Evolutionary conservation across 768 basidiomycete genomes (phyloP).

Genomic region (Mycena latifolia): DNA sequence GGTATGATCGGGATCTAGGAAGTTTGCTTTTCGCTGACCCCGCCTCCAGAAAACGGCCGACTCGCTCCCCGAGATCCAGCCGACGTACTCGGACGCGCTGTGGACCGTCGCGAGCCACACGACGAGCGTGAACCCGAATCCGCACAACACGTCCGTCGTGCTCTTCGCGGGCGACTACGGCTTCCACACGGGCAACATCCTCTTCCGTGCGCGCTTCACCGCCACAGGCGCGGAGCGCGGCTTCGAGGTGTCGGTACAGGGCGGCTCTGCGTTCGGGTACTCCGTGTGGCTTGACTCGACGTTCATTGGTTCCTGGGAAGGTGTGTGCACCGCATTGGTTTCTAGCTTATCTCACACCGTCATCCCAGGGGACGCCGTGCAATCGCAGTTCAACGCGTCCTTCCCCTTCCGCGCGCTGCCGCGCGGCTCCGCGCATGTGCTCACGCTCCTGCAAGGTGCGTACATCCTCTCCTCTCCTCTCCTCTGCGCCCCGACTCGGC

Average conservation of each 20-base stretch:
- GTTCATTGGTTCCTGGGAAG: slow-evolving; percentile 62
- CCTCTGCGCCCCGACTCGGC: too few species aligned
- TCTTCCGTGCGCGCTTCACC: slow-evolving; percentile 65
- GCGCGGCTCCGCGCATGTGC: slow-evolving; percentile 51
- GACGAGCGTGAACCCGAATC: slow-evolving; percentile 56
- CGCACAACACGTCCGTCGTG: slow-evolving; percentile 53
- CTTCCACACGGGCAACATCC: slow-evolving; percentile 63
- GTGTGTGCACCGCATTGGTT: not conserved
- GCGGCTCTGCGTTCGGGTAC: slow-evolving; percentile 62
- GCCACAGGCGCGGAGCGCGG: slow-evolving; percentile 60
- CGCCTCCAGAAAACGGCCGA: slow-evolving; percentile 52
- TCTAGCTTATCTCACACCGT: too few species aligned
- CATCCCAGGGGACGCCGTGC: slow-evolving; percentile 46
- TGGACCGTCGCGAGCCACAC: slow-evolving; percentile 60
- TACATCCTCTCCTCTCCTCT: too few species aligned
- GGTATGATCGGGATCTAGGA: slow-evolving; percentile 41
- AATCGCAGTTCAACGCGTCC: slow-evolving; percentile 47
- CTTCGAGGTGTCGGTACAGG: slow-evolving; percentile 54
- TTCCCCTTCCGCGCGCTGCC: slow-evolving; percentile 50
- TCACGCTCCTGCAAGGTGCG: slow-evolving; percentile 59
- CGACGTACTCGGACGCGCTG: slow-evolving; percentile 53
- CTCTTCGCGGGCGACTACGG: slow-evolving; percentile 65
- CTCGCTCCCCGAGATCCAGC: slow-evolving; percentile 56
- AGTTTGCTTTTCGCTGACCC: not conserved
- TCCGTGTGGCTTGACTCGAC: slow-evolving; percentile 62